A percentile compares a stretch with the other conserved stretches of the same genome.
Conservation (phyloP, 2,329 filamentous ascomycete genomes). For the Tolypocladium nubicola region DNA sequence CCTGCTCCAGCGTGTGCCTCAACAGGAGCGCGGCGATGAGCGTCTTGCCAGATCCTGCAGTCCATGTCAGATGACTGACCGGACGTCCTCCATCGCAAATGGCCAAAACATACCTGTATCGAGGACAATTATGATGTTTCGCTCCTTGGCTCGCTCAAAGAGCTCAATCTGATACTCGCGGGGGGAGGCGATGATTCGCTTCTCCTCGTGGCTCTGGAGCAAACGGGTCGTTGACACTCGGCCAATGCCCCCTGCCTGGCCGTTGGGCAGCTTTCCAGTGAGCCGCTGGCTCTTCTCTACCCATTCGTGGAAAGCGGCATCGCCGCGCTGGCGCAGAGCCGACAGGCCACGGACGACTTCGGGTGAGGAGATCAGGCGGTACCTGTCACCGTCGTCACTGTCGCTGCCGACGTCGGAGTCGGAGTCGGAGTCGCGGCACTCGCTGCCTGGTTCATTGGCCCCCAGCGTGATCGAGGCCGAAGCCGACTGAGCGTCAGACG, state of each 20-base stretch:
- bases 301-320: constrained; percentile 7
- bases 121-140: constrained; percentile 86
- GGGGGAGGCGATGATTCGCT: constrained; percentile 61
- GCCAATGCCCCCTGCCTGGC: background rate
- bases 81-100: background rate
- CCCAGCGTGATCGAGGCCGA: no score
- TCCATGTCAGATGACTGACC: background rate
- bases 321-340: background rate
- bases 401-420: constrained; percentile 13
- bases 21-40: constrained; percentile 86
- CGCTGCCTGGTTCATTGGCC: background rate
- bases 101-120: constrained; percentile 55
- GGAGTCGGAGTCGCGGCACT: background rate
- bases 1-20: constrained; percentile 62
- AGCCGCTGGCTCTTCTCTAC: constrained; percentile 1
- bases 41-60: constrained; percentile 77
- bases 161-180: constrained; percentile 88
- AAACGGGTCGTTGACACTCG: background rate
- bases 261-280: background rate
- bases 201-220: constrained; percentile 3
- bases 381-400: constrained; percentile 3
- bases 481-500: background rate
- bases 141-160: constrained; percentile 73
- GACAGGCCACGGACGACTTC: background rate
- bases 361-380: background rate